phyloP scores from a whole-genome alignment of 805 yeast genomes.

The Naumovozyma castellii region DNA sequence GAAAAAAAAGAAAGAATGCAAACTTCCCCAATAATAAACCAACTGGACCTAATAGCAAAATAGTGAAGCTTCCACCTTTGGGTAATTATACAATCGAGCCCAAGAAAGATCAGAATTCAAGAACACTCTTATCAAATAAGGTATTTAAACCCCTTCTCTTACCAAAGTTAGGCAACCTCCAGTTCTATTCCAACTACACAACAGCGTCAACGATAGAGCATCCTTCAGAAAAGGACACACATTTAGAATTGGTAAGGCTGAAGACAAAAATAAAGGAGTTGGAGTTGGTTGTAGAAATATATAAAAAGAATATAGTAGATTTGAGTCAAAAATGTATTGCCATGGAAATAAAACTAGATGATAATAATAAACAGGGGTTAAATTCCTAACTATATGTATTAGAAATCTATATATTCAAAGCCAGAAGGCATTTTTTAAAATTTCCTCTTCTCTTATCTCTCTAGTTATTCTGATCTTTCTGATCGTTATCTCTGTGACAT shows the following conservation, averaged over 20 bases:
- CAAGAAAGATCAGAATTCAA: not conserved
- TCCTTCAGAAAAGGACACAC: not conserved
- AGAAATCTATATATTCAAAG: not conserved
- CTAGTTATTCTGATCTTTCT: too few species aligned
- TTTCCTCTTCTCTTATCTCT: too few species aligned
- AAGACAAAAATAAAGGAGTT: slow-evolving; percentile 77
- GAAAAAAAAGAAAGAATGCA: slow-evolving; percentile 47
- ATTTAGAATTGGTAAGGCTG: slow-evolving; percentile 34
- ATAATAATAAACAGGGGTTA: not conserved
- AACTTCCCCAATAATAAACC: not conserved
- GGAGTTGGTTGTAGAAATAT: slow-evolving; percentile 82
- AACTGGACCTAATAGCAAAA: not conserved
- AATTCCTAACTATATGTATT: too few species aligned
- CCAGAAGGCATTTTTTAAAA: too few species aligned
- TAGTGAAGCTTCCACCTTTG: not conserved
- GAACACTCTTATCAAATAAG: not conserved
- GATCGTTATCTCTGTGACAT: too few species aligned
- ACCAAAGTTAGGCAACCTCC: not conserved
- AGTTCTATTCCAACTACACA: not conserved
- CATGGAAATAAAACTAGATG: not conserved
- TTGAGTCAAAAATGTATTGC: slow-evolving; percentile 40
- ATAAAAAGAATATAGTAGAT: slow-evolving; percentile 71
- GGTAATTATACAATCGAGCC: not conserved
- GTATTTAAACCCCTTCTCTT: not conserved
- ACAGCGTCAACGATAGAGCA: not conserved